Conservation (phyloP, 352 stramenopile species). For the Lagenidium giganteum region DNA sequence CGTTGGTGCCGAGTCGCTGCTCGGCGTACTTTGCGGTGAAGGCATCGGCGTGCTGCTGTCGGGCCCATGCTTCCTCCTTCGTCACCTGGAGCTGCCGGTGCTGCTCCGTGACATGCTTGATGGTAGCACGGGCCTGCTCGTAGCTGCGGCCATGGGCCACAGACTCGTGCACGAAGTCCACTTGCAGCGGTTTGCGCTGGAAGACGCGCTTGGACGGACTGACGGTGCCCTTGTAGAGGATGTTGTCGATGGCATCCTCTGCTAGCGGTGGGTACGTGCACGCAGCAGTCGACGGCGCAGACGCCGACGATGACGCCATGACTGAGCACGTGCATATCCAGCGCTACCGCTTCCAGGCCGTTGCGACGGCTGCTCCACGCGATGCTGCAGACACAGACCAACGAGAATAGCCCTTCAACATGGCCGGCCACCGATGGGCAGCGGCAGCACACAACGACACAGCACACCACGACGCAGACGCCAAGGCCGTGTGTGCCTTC, state of each 20-base stretch:
- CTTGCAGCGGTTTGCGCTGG: constrained; percentile 48
- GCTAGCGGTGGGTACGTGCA: constrained; percentile 19
- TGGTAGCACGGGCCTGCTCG: constrained; percentile 31
- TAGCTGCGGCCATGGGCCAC: constrained; percentile 34
- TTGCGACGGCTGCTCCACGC: too few relatives aligned
- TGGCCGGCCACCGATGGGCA: too few relatives aligned
- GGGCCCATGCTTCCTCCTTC: constrained; percentile 48
- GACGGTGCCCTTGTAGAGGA: constrained; percentile 34
- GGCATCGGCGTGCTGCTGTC: constrained; percentile 25
- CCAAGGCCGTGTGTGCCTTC: too few relatives aligned
- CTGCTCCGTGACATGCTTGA: constrained; percentile 39
- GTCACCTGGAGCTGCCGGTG: constrained; percentile 43
- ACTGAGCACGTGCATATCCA: too few relatives aligned
- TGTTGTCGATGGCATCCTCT: constrained; percentile 32
- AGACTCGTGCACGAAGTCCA: constrained; percentile 54
- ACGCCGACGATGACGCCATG: neutral
- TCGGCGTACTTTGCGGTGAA: constrained; percentile 54
- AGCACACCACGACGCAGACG: too few relatives aligned
- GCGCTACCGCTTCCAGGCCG: too few relatives aligned
- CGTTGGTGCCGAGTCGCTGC: constrained; percentile 53
- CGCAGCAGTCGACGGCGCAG: neutral
- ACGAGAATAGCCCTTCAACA: too few relatives aligned
- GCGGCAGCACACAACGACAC: too few relatives aligned
- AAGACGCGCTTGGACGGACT: constrained; percentile 17
- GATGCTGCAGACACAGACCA: too few relatives aligned